Percentiles rank a stretch among this genome's conserved stretches.
Conservation (phyloP, 139 green algal genomes). For the Closterium sp. region DNA sequence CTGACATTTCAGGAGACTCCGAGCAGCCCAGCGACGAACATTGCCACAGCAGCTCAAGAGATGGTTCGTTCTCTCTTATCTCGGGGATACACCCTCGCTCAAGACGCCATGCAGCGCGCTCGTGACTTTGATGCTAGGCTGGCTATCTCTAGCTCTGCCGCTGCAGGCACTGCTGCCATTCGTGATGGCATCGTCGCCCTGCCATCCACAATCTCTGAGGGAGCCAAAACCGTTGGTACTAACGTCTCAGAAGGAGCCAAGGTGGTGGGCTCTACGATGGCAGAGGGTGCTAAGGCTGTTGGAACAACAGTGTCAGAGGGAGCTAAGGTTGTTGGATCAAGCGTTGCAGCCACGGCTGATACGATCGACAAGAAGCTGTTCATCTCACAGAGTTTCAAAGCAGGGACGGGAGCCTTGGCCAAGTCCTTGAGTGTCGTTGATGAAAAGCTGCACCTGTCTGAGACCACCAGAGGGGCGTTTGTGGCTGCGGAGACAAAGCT, state of each 20-base stretch:
- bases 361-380: background rate
- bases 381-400: background rate
- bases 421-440: background rate
- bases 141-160: background rate
- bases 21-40: background rate
- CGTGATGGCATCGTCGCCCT: background rate
- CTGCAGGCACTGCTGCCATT: background rate
- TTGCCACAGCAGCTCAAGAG: background rate
- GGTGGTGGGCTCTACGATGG: background rate
- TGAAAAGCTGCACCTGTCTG: background rate
- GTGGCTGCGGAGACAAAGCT: background rate
- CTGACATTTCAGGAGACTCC: background rate
- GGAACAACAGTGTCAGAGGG: background rate
- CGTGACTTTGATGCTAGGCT: background rate
- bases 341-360: background rate
- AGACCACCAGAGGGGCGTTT: background rate
- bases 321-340: background rate
- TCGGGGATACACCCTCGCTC: background rate
- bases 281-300: background rate
- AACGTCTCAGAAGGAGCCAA: background rate
- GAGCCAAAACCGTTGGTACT: background rate
- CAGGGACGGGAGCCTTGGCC: background rate
- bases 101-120: background rate
- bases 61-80: background rate
- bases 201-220: background rate